Evolutionary conservation across 306 rosid genomes (phyloP).

Genomic region (Ceratonia siliqua): DNA sequence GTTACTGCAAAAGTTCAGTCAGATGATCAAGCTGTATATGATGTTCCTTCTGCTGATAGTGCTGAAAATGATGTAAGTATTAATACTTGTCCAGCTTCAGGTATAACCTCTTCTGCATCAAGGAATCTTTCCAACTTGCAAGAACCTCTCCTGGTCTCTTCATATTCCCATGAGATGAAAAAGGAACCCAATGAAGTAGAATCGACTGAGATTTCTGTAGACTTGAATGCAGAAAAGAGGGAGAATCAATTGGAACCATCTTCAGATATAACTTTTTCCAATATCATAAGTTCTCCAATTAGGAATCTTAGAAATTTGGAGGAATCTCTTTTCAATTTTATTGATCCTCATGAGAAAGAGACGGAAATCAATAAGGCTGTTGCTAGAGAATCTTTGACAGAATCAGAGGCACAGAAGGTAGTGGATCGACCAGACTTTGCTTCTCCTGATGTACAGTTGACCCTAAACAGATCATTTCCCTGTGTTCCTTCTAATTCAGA

Average conservation of each 20-base stretch:
- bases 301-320: constrained; percentile 33
- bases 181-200: constrained; percentile 39
- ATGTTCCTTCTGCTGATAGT: constrained; percentile 16
- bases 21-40: constrained; percentile 29
- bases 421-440: constrained; percentile 42
- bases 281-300: constrained; percentile 36
- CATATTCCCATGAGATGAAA: constrained; percentile 38
- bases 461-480: constrained; percentile 33
- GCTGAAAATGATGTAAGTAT: constrained; percentile 34
- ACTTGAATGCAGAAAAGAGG: constrained; percentile 38
- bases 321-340: constrained; percentile 39
- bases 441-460: constrained; percentile 36
- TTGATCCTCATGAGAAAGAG: constrained; percentile 40
- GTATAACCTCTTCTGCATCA: constrained; percentile 41
- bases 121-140: constrained; percentile 34
- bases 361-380: constrained; percentile 40
- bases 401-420: constrained; percentile 30
- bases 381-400: constrained; percentile 39
- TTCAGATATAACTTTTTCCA: constrained; percentile 16
- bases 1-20: constrained; percentile 28
- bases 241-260: constrained; percentile 37
- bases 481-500: constrained; percentile 35
- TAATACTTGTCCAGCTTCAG: constrained; percentile 34
- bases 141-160: constrained; percentile 35
- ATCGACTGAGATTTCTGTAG: constrained; percentile 34